These are phyloP conservation scores for Silybum marianum DNA, from an alignment of 129 eudicot species.

Conservation along the genomic window DNA sequence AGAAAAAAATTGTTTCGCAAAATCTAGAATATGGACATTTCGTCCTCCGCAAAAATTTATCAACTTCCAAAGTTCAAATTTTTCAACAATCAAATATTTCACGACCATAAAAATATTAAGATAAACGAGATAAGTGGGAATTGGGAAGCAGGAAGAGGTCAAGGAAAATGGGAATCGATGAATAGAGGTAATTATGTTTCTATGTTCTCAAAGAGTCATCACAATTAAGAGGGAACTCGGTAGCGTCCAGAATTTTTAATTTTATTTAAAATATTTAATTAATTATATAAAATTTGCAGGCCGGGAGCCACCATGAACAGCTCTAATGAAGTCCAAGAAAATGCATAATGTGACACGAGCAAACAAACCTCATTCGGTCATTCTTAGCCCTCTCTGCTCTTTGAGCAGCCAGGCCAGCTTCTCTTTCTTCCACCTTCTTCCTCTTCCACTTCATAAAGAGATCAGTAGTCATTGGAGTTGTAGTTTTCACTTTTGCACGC, in stretches of 20 bases:
- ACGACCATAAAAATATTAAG: no score
- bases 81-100: no score
- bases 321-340: background rate
- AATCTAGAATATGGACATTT: background rate
- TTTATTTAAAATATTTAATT: background rate
- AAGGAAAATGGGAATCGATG: background rate
- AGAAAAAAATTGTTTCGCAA: background rate
- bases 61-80: background rate
- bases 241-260: background rate
- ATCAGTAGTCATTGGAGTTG: slow-evolving; percentile 67
- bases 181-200: background rate
- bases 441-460: slow-evolving; percentile 60
- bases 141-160: background rate
- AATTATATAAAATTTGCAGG: background rate
- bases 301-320: background rate
- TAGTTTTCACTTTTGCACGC: slow-evolving; percentile 59
- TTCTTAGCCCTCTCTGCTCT: slow-evolving; percentile 73
- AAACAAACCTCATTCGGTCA: slow-evolving; percentile 63
- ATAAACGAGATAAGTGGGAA: background rate
- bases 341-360: background rate
- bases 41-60: background rate
- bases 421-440: slow-evolving; percentile 61
- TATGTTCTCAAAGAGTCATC: background rate
- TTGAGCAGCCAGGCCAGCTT: slow-evolving; percentile 65
- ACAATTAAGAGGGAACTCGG: background rate